Conservation (phyloP, 352 stramenopile genomes). For the Pythium pectinolyticum region DNA sequence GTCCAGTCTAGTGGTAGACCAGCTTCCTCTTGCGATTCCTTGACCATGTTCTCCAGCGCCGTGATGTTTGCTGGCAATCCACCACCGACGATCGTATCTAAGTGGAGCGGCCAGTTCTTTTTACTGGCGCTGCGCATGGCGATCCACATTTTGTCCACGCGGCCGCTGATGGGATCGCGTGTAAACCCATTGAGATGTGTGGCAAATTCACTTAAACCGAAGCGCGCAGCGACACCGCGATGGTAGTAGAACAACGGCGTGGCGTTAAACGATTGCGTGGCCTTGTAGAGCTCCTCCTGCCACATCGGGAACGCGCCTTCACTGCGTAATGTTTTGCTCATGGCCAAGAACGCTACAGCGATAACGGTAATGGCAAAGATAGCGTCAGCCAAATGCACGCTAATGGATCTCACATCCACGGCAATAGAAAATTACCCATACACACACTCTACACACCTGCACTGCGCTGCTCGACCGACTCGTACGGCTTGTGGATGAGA, state of each 20-base stretch:
- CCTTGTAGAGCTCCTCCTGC: constrained; percentile 64
- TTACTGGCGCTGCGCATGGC: constrained; percentile 52
- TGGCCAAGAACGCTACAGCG: constrained; percentile 40
- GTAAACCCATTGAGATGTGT: constrained; percentile 77
- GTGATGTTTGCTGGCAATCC: constrained; percentile 51
- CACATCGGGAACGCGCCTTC: constrained; percentile 51
- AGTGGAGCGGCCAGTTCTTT: constrained; percentile 47
- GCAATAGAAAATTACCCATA: not conserved
- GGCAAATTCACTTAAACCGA: constrained; percentile 65
- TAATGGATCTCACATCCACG: not conserved
- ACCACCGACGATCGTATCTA: constrained; percentile 67
- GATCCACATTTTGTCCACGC: constrained; percentile 60
- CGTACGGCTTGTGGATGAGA: constrained; percentile 15
- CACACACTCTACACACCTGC: not conserved
- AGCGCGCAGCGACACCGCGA: constrained; percentile 58
- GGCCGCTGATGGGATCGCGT: constrained; percentile 15
- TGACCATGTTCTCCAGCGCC: constrained; percentile 70
- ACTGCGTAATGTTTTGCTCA: constrained; percentile 43
- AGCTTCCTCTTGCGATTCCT: constrained; percentile 66
- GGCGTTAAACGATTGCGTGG: constrained; percentile 46
- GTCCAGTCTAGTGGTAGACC: constrained; percentile 45
- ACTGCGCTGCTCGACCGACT: constrained; percentile 18
- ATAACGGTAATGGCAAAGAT: not conserved
- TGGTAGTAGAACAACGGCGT: constrained; percentile 61
- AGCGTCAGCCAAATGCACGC: not conserved